Conservation (phyloP, 2,329 filamentous ascomycete species). For the Aspergillus costaricaensis region DNA sequence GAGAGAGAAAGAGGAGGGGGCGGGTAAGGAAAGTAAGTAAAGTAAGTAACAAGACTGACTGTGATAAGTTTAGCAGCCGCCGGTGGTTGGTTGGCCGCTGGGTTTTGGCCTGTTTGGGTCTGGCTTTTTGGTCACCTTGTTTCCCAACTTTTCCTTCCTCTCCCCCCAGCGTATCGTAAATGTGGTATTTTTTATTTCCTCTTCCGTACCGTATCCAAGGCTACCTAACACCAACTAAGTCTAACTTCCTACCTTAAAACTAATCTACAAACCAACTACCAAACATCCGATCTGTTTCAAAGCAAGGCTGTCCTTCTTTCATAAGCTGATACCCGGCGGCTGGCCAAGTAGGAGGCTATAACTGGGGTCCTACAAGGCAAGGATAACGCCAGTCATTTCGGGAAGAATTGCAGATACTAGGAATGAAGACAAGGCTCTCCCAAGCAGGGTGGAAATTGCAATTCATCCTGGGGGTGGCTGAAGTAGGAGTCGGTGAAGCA, state of each 20-base stretch:
- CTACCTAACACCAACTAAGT: not conserved
- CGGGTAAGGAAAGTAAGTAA: slow-evolving; percentile 23
- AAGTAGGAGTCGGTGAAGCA: slow-evolving; percentile 11
- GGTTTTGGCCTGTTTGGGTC: slow-evolving; percentile 2
- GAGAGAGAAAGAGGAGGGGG: slow-evolving; percentile 29
- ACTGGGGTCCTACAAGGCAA: not conserved
- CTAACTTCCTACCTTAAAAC: too few species aligned
- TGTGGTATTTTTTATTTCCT: not conserved
- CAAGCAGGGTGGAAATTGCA: not conserved
- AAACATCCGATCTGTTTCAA: not conserved
- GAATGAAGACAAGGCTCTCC: not conserved
- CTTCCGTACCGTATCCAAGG: not conserved
- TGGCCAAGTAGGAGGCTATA: not conserved
- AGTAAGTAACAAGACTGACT: slow-evolving; percentile 2
- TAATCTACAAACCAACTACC: not conserved
- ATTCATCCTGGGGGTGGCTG: not conserved
- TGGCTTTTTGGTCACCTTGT: not conserved
- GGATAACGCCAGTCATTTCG: not conserved
- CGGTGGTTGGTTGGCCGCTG: slow-evolving; percentile 2
- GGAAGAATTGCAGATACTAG: not conserved
- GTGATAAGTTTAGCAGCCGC: slow-evolving; percentile 1
- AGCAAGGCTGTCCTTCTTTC: not conserved
- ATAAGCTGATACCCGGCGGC: not conserved
- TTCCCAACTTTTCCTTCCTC: not conserved
- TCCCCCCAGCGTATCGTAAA: not conserved